phyloP scores from a whole-genome alignment of 306 rosid genomes.

The Inga laurina region DNA sequence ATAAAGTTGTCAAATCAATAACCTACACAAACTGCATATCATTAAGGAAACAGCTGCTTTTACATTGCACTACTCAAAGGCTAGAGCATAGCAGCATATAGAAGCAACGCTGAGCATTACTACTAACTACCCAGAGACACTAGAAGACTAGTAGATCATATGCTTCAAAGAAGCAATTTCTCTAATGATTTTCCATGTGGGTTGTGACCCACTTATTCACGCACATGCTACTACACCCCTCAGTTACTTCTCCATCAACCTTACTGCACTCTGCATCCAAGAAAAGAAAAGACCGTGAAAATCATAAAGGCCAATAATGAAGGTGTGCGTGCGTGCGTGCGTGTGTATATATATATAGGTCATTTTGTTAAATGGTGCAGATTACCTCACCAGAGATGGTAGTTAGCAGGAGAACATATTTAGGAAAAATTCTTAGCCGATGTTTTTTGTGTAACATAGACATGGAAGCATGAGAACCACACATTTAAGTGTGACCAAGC shows the following conservation, averaged over 20 bases:
- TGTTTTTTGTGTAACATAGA: not conserved
- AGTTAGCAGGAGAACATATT: not conserved
- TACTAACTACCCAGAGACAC: not conserved
- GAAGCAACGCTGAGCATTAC: not conserved
- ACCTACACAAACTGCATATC: slow-evolving; percentile 3
- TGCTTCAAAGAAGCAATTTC: slow-evolving; percentile 21
- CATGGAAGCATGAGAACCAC: not conserved
- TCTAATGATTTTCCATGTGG: not conserved
- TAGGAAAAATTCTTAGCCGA: not conserved
- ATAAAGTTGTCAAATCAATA: not conserved
- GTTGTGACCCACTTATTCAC: slow-evolving; percentile 26
- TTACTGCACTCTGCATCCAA: slow-evolving; percentile 45
- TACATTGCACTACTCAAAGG: not conserved
- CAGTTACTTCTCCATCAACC: slow-evolving; percentile 18
- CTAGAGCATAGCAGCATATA: not conserved
- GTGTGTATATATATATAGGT: not conserved
- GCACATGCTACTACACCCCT: slow-evolving; percentile 1
- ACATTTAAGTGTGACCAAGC: not conserved
- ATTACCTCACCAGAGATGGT: not conserved
- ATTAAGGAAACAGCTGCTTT: slow-evolving; percentile 19
- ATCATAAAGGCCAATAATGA: not conserved
- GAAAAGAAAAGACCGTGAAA: not conserved
- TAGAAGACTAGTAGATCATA: not conserved
- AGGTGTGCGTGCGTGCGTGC: not conserved
- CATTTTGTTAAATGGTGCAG: not conserved